A percentile compares a stretch with the other conserved stretches of the same genome.
Evolutionary conservation across 2,329 filamentous ascomycete species (phyloP).

Genomic region (Colletotrichum lentis): DNA sequence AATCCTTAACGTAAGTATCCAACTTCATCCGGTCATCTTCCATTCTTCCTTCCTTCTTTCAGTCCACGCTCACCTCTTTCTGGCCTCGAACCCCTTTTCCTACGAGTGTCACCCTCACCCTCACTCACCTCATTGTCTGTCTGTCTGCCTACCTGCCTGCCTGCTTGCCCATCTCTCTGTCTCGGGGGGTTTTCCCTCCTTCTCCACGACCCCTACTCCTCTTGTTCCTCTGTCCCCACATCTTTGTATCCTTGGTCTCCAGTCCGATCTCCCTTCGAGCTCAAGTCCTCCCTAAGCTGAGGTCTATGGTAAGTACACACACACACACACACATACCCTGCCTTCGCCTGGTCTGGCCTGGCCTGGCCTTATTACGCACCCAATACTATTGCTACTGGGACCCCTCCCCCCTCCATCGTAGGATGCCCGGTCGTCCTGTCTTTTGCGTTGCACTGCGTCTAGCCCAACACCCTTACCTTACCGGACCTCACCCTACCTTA

Average conservation of each 20-base stretch:
- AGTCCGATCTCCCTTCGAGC: slow-evolving; percentile 3
- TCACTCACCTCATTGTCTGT: not conserved
- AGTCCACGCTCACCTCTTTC: not conserved
- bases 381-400: not conserved
- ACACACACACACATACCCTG: slow-evolving; percentile 4
- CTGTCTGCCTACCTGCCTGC: not conserved
- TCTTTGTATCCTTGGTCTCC: not conserved
- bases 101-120: not conserved
- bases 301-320: not conserved
- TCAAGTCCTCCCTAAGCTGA: slow-evolving; percentile 1
- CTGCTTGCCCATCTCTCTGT: not conserved
- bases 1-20: not conserved
- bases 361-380: slow-evolving; percentile 10
- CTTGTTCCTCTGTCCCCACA: slow-evolving; percentile 1
- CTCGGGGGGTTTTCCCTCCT: not conserved
- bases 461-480: slow-evolving; percentile 21
- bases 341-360: slow-evolving; percentile 2
- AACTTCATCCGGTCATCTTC: not conserved
- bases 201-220: not conserved
- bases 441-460: slow-evolving; percentile 27
- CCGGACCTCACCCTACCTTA: slow-evolving; percentile 7
- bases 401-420: slow-evolving; percentile 18
- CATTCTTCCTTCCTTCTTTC: slow-evolving; percentile 2
- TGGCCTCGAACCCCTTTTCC: not conserved
- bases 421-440: slow-evolving; percentile 25